A percentile compares a stretch with the other conserved stretches of the same genome.
Evolutionary conservation across 1,139 yeast species (phyloP).

Genomic region (Yamadazyma conglobata): DNA sequence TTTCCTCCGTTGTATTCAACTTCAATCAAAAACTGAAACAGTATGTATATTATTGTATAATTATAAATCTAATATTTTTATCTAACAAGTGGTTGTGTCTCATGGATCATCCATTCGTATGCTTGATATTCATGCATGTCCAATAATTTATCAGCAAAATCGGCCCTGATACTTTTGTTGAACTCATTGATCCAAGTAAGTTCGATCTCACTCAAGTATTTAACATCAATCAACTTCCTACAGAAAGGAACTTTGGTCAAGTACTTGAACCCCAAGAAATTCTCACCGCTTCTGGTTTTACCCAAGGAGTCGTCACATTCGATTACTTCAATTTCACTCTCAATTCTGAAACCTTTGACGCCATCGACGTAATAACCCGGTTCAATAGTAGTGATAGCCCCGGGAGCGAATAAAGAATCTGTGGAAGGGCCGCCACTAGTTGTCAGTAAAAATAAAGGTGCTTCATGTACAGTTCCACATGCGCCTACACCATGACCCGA

Average conservation of each 20-base stretch:
- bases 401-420: constrained; percentile 35
- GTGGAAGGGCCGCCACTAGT: constrained; percentile 33
- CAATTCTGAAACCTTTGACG: constrained; percentile 51
- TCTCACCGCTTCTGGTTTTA: constrained; percentile 31
- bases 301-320: constrained; percentile 31
- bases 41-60: constrained; percentile 11
- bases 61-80: constrained; percentile 2
- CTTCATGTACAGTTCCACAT: constrained; percentile 55
- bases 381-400: constrained; percentile 52
- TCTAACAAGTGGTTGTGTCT: constrained; percentile 32
- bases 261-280: constrained; percentile 44
- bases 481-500: constrained; percentile 62
- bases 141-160: constrained; percentile 31
- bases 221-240: constrained; percentile 39
- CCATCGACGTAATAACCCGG: constrained; percentile 57
- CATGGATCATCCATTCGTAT: constrained; percentile 37
- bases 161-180: constrained; percentile 36
- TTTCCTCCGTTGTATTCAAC: constrained; percentile 26
- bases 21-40: constrained; percentile 18
- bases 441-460: constrained; percentile 48
- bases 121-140: constrained; percentile 40
- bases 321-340: constrained; percentile 48
- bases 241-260: constrained; percentile 56
- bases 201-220: constrained; percentile 36
- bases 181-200: constrained; percentile 51